These are phyloP conservation scores for Pholiota adiposa DNA, from an alignment of 1,284 basidiomycete species.

Conservation along the genomic window DNA sequence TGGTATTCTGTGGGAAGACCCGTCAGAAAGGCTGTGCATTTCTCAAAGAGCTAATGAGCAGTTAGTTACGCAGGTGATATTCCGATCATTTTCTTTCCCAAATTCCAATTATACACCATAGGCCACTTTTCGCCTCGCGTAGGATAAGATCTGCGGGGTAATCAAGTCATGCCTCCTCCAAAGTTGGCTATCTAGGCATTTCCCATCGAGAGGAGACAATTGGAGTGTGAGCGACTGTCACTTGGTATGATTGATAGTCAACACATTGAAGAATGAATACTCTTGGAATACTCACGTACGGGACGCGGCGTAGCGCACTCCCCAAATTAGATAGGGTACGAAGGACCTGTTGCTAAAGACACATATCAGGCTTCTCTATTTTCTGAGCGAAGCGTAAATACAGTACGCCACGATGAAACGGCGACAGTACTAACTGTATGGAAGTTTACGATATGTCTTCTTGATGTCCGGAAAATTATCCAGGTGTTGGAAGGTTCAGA, in stretches of 20 bases:
- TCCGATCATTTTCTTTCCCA: background rate
- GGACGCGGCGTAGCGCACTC: background rate
- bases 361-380: background rate
- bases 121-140: background rate
- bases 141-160: background rate
- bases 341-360: background rate
- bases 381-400: background rate
- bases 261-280: background rate
- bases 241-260: background rate
- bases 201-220: background rate
- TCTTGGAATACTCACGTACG: background rate
- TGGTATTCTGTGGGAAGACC: slow-evolving; percentile 3
- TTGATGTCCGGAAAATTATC: background rate
- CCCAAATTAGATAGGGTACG: background rate
- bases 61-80: background rate
- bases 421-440: background rate
- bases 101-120: background rate
- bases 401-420: background rate
- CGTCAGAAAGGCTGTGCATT: slow-evolving; percentile 4
- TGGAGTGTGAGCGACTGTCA: background rate
- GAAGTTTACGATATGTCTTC: background rate
- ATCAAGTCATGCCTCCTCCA: background rate
- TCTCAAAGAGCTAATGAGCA: background rate
- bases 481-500: background rate
- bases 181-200: background rate